A percentile compares a stretch with the other conserved stretches of the same genome.
phyloP scores from a whole-genome alignment of 495 filamentous ascomycete species.

The Hypomontagnella monticulosa region DNA sequence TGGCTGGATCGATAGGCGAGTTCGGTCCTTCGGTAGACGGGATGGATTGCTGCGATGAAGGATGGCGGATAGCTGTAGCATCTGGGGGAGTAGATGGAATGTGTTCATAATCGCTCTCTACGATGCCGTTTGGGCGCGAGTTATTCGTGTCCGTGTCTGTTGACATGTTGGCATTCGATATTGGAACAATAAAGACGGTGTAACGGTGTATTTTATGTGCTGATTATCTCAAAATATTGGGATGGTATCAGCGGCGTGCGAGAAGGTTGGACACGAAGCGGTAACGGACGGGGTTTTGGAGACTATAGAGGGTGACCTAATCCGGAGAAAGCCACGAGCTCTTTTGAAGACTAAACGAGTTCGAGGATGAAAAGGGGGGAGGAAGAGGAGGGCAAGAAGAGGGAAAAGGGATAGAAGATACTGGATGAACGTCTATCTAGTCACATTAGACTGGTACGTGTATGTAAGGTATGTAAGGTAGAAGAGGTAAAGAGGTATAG shows the following conservation, averaged over 20 bases:
- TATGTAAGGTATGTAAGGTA: slow-evolving; percentile 1
- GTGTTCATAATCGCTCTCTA: slow-evolving; percentile 46
- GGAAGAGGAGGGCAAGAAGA: slow-evolving; percentile 3
- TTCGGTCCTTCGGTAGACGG: slow-evolving; percentile 55
- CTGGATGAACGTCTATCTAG: background rate
- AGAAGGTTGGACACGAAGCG: slow-evolving; percentile 15
- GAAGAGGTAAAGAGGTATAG: slow-evolving; percentile 1
- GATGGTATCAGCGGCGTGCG: background rate
- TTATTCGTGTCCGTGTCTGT: slow-evolving; percentile 35
- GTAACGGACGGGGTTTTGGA: background rate
- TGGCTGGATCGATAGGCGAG: slow-evolving; percentile 50
- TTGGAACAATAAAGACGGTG: background rate
- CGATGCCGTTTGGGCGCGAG: slow-evolving; percentile 39
- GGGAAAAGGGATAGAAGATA: background rate
- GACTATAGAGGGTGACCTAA: slow-evolving; percentile 6
- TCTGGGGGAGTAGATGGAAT: slow-evolving; percentile 55
- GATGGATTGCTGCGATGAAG: slow-evolving; percentile 55
- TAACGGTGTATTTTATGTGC: background rate
- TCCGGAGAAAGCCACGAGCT: slow-evolving; percentile 15
- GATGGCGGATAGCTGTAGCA: slow-evolving; percentile 36
- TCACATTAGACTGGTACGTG: slow-evolving; percentile 26
- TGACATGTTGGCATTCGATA: slow-evolving; percentile 33
- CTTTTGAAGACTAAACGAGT: slow-evolving; percentile 32
- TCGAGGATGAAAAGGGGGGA: background rate
- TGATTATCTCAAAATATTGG: background rate